A percentile compares a stretch with the other conserved stretches of the same genome.
These are phyloP conservation scores for Xerocomus potaroensis DNA, from an alignment of 768 basidiomycete species.

Conservation along the genomic window DNA sequence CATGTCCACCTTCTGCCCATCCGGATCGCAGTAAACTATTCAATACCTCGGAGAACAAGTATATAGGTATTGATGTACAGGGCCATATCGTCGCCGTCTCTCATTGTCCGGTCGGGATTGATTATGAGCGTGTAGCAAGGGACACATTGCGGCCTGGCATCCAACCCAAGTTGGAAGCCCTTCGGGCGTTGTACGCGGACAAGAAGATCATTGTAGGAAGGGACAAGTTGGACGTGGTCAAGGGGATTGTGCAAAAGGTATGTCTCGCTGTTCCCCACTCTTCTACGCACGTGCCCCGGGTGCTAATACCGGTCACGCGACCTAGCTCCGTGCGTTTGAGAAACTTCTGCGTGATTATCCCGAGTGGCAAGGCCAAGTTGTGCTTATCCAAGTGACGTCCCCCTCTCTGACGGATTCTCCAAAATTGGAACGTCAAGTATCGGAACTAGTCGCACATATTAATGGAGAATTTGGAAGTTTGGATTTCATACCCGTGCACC, in stretches of 20 bases:
- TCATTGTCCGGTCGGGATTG: conserved; percentile 94
- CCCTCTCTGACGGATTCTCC: conserved; percentile 90
- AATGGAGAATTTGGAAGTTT: conserved; percentile 93
- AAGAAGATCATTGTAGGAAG: conserved; percentile 99
- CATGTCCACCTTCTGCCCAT: background rate
- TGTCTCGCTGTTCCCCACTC: background rate
- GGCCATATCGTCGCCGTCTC: conserved; percentile 79
- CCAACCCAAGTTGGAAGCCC: conserved; percentile 82
- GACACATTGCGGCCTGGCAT: conserved; percentile 85
- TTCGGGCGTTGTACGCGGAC: conserved; percentile 81
- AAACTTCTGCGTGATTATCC: conserved; percentile 92
- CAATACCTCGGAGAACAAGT: conserved; percentile 17
- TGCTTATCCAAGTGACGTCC: conserved; percentile 80
- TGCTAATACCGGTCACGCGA: background rate
- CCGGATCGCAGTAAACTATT: conserved; percentile 7
- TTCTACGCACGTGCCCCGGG: background rate
- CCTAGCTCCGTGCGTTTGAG: conserved; percentile 88
- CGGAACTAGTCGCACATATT: conserved; percentile 90
- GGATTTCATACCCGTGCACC: conserved; percentile 96
- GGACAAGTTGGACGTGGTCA: conserved; percentile 98
- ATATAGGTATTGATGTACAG: conserved; percentile 68
- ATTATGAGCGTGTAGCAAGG: conserved; percentile 81
- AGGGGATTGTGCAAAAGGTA: conserved; percentile 95
- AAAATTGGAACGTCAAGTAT: conserved; percentile 89
- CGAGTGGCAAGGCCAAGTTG: conserved; percentile 89